These are phyloP conservation scores for Heterobasidion parviporum DNA, from an alignment of 1,284 basidiomycete species.

Conservation along the genomic window DNA sequence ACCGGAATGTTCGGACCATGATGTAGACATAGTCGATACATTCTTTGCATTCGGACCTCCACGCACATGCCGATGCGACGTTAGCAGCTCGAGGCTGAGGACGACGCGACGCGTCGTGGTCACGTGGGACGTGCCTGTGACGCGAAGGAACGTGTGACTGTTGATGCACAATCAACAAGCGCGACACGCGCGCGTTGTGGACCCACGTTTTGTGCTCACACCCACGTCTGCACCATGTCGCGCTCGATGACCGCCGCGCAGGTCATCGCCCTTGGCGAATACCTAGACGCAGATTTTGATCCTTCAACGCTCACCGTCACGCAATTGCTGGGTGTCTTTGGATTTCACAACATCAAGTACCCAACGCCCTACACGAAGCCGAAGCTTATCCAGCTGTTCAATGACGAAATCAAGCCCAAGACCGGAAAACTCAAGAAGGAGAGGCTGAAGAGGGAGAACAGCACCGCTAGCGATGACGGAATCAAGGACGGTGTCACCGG, in stretches of 20 bases:
- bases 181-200: neutral
- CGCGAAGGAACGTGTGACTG: constrained; percentile 3
- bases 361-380: constrained; percentile 79
- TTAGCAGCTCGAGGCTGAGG: too few relatives aligned
- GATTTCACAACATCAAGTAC: constrained; percentile 75
- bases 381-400: constrained; percentile 77
- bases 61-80: too few relatives aligned
- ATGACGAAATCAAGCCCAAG: constrained; percentile 64
- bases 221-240: constrained; percentile 43
- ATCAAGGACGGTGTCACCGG: constrained; percentile 76
- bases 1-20: too few relatives aligned
- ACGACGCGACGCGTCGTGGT: neutral
- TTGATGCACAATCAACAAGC: neutral
- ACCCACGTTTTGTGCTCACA: neutral
- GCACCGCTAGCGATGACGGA: constrained; percentile 69
- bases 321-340: constrained; percentile 75
- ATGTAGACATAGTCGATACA: too few relatives aligned
- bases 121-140: neutral
- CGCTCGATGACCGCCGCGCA: constrained; percentile 58
- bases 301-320: constrained; percentile 71
- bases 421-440: constrained; percentile 58
- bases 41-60: too few relatives aligned
- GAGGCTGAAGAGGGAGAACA: constrained; percentile 55
- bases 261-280: constrained; percentile 65
- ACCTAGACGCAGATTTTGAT: constrained; percentile 82